Conservation (phyloP, 2,329 filamentous ascomycete genomes). For the Sporothrix sp. region DNA sequence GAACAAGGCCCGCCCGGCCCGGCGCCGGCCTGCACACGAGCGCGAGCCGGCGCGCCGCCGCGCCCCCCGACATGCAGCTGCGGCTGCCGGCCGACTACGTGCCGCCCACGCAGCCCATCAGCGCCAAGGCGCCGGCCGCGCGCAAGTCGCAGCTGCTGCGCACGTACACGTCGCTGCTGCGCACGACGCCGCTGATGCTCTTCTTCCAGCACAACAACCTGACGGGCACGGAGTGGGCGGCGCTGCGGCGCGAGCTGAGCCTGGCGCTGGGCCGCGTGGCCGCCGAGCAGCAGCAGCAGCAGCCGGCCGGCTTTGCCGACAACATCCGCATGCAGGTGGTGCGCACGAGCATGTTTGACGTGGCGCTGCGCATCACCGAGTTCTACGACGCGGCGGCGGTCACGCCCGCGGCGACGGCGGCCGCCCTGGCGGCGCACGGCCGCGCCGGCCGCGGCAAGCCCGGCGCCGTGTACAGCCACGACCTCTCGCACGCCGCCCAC, state of each 20-base stretch:
- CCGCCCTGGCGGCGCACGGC: constrained; percentile 10
- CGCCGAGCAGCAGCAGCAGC: constrained; percentile 7
- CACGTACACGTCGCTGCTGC: constrained; percentile 79
- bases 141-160: constrained; percentile 83
- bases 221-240: constrained; percentile 62
- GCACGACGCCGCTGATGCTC: constrained; percentile 73
- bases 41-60: background rate
- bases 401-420: constrained; percentile 18
- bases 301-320: constrained; percentile 35
- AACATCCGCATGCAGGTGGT: constrained; percentile 71
- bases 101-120: constrained; percentile 72
- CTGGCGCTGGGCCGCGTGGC: constrained; percentile 35
- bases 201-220: constrained; percentile 68
- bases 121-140: constrained; percentile 73
- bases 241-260: constrained; percentile 59
- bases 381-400: constrained; percentile 53
- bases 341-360: constrained; percentile 79
- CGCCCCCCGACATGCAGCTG: constrained; percentile 16
- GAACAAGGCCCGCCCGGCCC: background rate
- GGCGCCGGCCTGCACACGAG: constrained; percentile 10
- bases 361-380: constrained; percentile 76
- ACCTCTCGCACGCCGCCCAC: constrained; percentile 46
- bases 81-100: constrained; percentile 38
- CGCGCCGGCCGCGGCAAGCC: constrained; percentile 22
- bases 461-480: constrained; percentile 37